Conservation (phyloP, 495 filamentous ascomycete genomes). For the Choiromyces venosus region DNA sequence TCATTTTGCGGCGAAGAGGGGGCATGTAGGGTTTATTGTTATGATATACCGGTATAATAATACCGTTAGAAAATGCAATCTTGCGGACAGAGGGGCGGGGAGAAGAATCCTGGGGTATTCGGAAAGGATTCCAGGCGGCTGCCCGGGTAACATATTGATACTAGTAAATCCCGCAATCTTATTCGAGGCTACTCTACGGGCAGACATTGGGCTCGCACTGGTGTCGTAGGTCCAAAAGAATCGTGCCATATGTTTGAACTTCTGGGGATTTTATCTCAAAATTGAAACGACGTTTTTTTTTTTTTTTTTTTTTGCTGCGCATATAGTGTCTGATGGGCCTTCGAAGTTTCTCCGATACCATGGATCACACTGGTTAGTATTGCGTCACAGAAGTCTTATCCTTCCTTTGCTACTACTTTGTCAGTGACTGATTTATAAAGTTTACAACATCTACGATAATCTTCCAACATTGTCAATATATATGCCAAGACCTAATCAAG, state of each 20-base stretch:
- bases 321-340: not conserved
- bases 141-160: not conserved
- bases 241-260: not conserved
- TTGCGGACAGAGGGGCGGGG: not conserved
- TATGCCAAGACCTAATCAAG: constrained; percentile 21
- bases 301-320: not conserved
- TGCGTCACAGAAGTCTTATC: constrained; percentile 23
- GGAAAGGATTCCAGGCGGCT: not conserved
- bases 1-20: not conserved
- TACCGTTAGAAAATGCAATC: not conserved
- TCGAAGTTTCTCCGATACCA: constrained; percentile 25
- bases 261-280: not conserved
- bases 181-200: not conserved
- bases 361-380: constrained; percentile 14
- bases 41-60: no score
- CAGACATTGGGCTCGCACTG: not conserved
- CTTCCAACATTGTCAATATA: constrained; percentile 4
- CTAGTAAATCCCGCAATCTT: not conserved
- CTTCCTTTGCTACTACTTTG: constrained; percentile 8
- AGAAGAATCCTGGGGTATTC: not conserved
- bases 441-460: constrained; percentile 12
- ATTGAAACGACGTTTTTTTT: not conserved
- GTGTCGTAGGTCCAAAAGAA: not conserved
- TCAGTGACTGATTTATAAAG: constrained; percentile 1
- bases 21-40: not conserved